Percentiles rank a stretch among this genome's conserved stretches.
These are phyloP conservation scores for Hyaloscypha bicolor DNA, from an alignment of 495 filamentous ascomycete genomes.

Conservation along the genomic window DNA sequence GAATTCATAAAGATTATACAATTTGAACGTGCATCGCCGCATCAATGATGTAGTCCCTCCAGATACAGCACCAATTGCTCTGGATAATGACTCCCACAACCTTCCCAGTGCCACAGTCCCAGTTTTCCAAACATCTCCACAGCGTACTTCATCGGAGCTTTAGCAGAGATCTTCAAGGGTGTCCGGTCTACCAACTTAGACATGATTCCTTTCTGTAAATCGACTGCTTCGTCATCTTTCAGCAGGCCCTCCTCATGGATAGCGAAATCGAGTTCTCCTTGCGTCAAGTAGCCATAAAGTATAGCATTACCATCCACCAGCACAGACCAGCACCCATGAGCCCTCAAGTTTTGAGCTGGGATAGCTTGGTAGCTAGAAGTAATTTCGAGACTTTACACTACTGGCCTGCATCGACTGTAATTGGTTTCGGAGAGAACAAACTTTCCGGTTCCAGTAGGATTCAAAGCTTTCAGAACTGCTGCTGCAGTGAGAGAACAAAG, in stretches of 20 bases:
- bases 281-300: slow-evolving; percentile 56
- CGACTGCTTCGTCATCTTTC: slow-evolving; percentile 38
- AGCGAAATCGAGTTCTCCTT: slow-evolving; percentile 57
- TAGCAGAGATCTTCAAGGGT: slow-evolving; percentile 49
- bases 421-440: slow-evolving; percentile 62
- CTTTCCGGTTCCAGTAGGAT: slow-evolving; percentile 59
- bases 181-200: slow-evolving; percentile 54
- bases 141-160: slow-evolving; percentile 58
- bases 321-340: slow-evolving; percentile 59
- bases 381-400: slow-evolving; percentile 46
- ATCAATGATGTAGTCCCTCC: slow-evolving; percentile 27
- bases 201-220: slow-evolving; percentile 45
- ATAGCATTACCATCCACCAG: slow-evolving; percentile 50
- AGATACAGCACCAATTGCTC: slow-evolving; percentile 39
- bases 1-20: too few species aligned
- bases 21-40: too few species aligned
- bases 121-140: slow-evolving; percentile 62
- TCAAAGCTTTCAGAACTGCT: slow-evolving; percentile 55
- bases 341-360: slow-evolving; percentile 48
- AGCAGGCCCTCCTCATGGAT: slow-evolving; percentile 41
- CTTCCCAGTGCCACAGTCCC: slow-evolving; percentile 42
- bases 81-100: slow-evolving; percentile 45
- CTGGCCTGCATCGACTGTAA: slow-evolving; percentile 47
- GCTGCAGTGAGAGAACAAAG: slow-evolving; percentile 58
- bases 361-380: slow-evolving; percentile 47